These are phyloP conservation scores for Colletotrichum cuscutae DNA, from an alignment of 2,329 filamentous ascomycete genomes.

Conservation along the genomic window DNA sequence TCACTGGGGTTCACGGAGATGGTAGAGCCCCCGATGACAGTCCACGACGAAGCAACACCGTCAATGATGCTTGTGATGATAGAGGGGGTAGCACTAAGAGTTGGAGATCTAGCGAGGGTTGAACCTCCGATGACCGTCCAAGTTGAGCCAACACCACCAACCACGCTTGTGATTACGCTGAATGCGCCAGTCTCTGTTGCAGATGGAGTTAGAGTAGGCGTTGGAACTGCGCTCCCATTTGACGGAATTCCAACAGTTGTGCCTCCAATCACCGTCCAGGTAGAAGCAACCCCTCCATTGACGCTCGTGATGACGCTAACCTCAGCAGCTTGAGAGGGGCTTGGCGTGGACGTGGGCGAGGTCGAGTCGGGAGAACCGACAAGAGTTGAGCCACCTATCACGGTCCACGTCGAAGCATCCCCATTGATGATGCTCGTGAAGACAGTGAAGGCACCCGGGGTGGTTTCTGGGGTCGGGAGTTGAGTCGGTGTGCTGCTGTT, in stretches of 20 bases:
- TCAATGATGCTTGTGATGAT: background rate
- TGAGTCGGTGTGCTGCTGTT: background rate
- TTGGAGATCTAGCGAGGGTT: background rate
- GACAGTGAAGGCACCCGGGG: background rate
- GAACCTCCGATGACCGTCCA: background rate
- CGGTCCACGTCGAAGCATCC: background rate
- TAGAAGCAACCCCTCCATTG: background rate
- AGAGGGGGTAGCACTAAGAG: background rate
- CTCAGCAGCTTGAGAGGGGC: background rate
- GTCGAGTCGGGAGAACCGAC: background rate
- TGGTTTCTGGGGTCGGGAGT: background rate
- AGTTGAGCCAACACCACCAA: background rate
- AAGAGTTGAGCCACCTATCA: background rate
- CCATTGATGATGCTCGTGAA: background rate
- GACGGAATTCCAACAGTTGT: background rate
- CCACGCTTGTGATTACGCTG: background rate
- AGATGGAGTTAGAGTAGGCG: background rate
- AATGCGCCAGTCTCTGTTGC: background rate
- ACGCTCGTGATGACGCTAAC: background rate
- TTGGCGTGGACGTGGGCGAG: background rate
- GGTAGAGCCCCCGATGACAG: background rate
- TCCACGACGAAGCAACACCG: background rate
- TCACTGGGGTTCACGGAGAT: background rate
- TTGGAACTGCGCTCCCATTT: background rate
- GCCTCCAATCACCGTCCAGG: background rate